phyloP scores from a whole-genome alignment of 2,329 filamentous ascomycete species.

The Fusarium dlaminii region DNA sequence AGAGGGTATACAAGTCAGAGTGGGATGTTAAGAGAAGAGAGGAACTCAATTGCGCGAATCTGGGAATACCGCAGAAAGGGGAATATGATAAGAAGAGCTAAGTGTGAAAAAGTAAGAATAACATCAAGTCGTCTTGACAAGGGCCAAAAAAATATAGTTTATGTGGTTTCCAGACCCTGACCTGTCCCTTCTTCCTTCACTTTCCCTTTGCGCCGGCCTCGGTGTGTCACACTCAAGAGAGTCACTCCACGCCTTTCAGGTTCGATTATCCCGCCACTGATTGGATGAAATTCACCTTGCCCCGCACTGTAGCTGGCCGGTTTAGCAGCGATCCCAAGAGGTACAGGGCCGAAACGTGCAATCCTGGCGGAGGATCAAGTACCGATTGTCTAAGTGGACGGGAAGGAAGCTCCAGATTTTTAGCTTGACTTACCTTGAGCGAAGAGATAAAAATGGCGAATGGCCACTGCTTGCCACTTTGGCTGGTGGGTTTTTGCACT shows the following conservation, averaged over 20 bases:
- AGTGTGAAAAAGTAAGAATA: neutral
- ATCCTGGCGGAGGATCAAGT: slow-evolving; percentile 16
- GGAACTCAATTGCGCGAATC: slow-evolving; percentile 1
- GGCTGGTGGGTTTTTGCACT: neutral
- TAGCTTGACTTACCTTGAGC: slow-evolving; percentile 21
- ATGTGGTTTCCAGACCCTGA: slow-evolving; percentile 29
- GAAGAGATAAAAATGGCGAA: neutral
- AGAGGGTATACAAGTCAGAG: slow-evolving; percentile 3
- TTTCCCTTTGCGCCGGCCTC: slow-evolving; percentile 40
- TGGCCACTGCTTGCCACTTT: slow-evolving; percentile 2
- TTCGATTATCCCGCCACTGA: slow-evolving; percentile 34
- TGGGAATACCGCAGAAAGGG: neutral
- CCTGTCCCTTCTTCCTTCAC: slow-evolving; percentile 24
- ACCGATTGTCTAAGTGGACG: slow-evolving; percentile 7
- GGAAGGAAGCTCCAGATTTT: slow-evolving; percentile 1
- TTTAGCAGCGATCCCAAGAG: slow-evolving; percentile 14
- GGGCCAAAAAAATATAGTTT: slow-evolving; percentile 12
- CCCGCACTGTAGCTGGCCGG: slow-evolving; percentile 26
- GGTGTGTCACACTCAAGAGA: slow-evolving; percentile 37
- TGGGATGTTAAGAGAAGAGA: neutral
- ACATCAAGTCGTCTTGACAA: neutral
- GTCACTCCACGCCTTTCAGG: slow-evolving; percentile 30
- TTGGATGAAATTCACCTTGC: slow-evolving; percentile 25
- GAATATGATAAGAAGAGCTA: neutral
- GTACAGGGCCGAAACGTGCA: slow-evolving; percentile 4